Percentiles rank a stretch among this genome's conserved stretches.
These are phyloP conservation scores for Schizonepeta tenuifolia DNA, from an alignment of 257 asterid species.

Conservation along the genomic window DNA sequence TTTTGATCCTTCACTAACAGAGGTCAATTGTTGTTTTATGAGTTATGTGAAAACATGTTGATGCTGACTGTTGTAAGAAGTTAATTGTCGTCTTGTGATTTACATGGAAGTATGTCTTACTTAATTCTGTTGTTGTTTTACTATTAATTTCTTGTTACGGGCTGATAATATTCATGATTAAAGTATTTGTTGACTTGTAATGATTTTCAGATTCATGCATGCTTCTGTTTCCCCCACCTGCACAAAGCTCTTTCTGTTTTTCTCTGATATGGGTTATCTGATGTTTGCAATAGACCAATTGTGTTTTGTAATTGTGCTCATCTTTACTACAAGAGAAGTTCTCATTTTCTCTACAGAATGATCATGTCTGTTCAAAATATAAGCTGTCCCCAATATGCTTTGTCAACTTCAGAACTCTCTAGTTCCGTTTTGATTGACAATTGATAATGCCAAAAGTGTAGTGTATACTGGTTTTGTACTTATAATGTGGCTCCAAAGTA, in stretches of 20 bases:
- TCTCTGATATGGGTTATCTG: neutral
- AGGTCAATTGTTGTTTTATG: neutral
- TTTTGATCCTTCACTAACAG: neutral
- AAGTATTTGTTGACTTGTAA: conserved; percentile 11
- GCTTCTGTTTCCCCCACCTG: neutral
- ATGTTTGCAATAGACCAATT: neutral
- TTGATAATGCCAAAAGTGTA: conserved; percentile 2
- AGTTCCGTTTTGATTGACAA: neutral
- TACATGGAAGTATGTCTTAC: neutral
- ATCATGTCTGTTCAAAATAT: neutral
- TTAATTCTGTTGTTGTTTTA: neutral
- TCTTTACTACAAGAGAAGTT: conserved; percentile 1
- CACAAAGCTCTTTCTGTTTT: neutral
- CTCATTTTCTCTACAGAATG: neutral
- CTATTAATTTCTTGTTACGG: conserved; percentile 3
- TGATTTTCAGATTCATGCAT: neutral
- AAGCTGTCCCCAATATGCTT: conserved; percentile 2
- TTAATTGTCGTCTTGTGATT: neutral
- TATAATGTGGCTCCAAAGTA: neutral
- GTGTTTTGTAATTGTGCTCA: neutral
- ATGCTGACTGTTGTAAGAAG: neutral
- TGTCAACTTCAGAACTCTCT: conserved; percentile 2
- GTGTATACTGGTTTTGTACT: neutral
- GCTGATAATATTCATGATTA: neutral
- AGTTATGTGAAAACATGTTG: neutral